Evolutionary conservation across 495 filamentous ascomycete species (phyloP).

Genomic region (Neurospora sp.): DNA sequence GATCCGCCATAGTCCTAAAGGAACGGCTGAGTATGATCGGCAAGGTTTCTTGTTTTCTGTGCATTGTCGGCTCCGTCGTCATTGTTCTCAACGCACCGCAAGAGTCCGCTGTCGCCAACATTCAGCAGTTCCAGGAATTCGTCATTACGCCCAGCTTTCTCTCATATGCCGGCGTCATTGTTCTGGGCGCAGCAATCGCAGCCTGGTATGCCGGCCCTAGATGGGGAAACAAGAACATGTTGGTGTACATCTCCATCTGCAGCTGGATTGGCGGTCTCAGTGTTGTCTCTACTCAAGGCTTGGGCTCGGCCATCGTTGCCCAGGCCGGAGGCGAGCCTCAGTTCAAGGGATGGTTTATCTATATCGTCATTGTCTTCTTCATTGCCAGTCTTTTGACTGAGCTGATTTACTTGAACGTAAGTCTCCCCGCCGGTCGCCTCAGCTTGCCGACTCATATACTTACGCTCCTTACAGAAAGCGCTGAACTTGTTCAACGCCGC

Average conservation of each 20-base stretch:
- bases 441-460: constrained; percentile 9
- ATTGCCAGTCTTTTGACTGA: constrained; percentile 79
- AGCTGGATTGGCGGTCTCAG: constrained; percentile 89
- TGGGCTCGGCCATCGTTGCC: constrained; percentile 84
- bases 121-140: constrained; percentile 87
- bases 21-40: constrained; percentile 92
- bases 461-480: constrained; percentile 68
- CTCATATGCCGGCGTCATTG: constrained; percentile 72
- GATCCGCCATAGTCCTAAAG: constrained; percentile 94
- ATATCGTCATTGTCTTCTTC: constrained; percentile 86
- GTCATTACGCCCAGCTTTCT: constrained; percentile 85
- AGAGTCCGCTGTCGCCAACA: constrained; percentile 73
- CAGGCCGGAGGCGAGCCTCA: constrained; percentile 70
- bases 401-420: constrained; percentile 90
- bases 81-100: constrained; percentile 90
- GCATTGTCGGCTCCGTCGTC: constrained; percentile 85
- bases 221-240: constrained; percentile 94
- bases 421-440: constrained; percentile 19
- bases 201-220: constrained; percentile 79
- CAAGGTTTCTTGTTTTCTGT: constrained; percentile 90
- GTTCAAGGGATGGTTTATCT: constrained; percentile 97
- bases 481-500: constrained; percentile 96
- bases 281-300: constrained; percentile 88
- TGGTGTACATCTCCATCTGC: constrained; percentile 94
- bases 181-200: constrained; percentile 59